phyloP scores from a whole-genome alignment of 257 asterid genomes.

The Ballota nigra region DNA sequence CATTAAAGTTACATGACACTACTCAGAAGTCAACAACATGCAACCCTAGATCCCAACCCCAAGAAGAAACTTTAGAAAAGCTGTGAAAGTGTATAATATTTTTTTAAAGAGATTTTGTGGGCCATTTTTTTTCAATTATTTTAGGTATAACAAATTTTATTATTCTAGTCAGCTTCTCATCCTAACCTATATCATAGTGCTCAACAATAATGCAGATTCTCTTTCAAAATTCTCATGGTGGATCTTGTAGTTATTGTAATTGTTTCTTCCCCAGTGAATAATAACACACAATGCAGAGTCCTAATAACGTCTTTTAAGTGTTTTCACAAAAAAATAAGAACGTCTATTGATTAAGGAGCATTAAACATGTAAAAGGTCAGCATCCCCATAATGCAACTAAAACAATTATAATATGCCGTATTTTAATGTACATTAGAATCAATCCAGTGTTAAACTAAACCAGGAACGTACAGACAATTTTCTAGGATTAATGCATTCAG shows the following conservation, averaged over 20 bases:
- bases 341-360: neutral
- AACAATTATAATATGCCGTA: too few relatives aligned
- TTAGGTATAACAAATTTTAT: neutral
- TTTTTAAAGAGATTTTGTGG: neutral
- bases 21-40: neutral
- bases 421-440: neutral
- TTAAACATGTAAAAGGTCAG: neutral
- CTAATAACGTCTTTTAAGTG: neutral
- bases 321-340: too few relatives aligned
- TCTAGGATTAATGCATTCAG: too few relatives aligned
- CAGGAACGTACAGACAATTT: too few relatives aligned
- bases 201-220: neutral
- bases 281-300: neutral
- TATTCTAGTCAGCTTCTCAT: neutral
- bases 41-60: neutral
- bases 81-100: neutral
- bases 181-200: slow-evolving; percentile 4
- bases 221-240: neutral
- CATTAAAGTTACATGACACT: slow-evolving; percentile 9
- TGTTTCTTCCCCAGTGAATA: neutral
- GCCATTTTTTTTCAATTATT: neutral
- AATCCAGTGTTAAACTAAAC: neutral
- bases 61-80: neutral
- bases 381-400: neutral
- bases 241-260: slow-evolving; percentile 2